A percentile compares a stretch with the other conserved stretches of the same genome.
phyloP scores from a whole-genome alignment of 1,139 yeast genomes.

The Kluyveromyces sp. region DNA sequence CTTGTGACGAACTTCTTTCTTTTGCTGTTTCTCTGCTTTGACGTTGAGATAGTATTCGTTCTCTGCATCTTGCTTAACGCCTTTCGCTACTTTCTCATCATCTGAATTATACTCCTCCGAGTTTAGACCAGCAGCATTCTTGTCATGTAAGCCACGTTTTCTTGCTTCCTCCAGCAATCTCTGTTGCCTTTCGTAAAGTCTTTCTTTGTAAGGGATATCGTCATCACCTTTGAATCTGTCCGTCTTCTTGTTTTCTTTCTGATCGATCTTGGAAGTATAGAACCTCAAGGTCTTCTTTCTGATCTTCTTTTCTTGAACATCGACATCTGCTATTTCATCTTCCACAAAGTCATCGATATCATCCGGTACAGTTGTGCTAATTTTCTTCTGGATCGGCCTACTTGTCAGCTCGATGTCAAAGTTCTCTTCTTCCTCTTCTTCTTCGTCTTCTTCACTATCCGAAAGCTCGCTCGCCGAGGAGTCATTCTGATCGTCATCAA shows the following conservation, averaged over 20 bases:
- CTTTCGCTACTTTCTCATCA: constrained; percentile 40
- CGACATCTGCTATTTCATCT: constrained; percentile 64
- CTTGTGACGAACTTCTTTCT: constrained; percentile 47
- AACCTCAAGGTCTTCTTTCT: constrained; percentile 84
- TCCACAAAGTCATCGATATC: constrained; percentile 52
- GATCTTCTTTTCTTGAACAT: constrained; percentile 75
- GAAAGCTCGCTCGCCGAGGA: constrained; percentile 22
- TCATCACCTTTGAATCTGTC: constrained; percentile 72
- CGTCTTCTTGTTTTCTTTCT: constrained; percentile 54
- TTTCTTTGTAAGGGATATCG: constrained; percentile 89
- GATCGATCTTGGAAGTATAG: constrained; percentile 94
- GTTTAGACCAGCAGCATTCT: constrained; percentile 49
- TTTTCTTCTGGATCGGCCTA: constrained; percentile 37
- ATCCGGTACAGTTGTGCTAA: constrained; percentile 14
- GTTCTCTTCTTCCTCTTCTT: constrained; percentile 34
- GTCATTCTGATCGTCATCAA: constrained; percentile 18
- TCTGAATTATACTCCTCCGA: constrained; percentile 42
- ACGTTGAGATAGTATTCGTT: constrained; percentile 39
- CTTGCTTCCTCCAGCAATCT: constrained; percentile 83
- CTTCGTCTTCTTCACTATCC: constrained; percentile 29
- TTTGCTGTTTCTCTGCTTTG: constrained; percentile 41
- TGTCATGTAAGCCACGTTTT: constrained; percentile 61
- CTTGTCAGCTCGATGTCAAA: constrained; percentile 46
- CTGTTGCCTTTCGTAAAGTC: constrained; percentile 83
- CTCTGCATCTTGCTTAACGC: constrained; percentile 35